Evolutionary conservation across 225 moss, liverwort and hornwort genomes (phyloP), one percentile per base, ranked within the genome.

Genomic region (Pseudoscleropodium purum): DNA sequence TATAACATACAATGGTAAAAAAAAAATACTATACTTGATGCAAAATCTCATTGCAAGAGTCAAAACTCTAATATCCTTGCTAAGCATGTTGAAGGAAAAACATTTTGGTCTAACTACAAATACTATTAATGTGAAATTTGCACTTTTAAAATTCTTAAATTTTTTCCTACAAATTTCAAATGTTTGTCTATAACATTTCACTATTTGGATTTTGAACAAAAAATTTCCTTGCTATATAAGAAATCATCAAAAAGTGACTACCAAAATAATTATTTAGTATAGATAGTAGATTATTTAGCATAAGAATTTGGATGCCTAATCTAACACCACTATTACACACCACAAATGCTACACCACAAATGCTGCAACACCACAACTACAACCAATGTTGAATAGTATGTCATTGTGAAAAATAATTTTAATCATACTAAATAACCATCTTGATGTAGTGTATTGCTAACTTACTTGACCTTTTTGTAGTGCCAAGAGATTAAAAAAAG

Each of bases 201-300:
- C 1, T 1, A 3, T 14, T 39, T 39, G 14, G 14, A 13, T 70
- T 39, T 69, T 1, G 41, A 72, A 72, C 8, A 72, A 72, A 15
- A 4, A 0, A 1, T 39, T 15, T 39, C 25, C 5, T 25, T 1
- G 0, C 1, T 41, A 2, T 1, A 41, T 4, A 26, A 72, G 15
- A 26, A 72, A 72, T 72, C 26, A 41, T 72, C 15, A 72, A 72
- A 15, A 15, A 72, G 15, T 41, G 7, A 72, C 13, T 23, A n/a
- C 68, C 2, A 20, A 11, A 37, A 37, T 37, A 5, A 3, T 37
- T 37, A 37, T 18, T 66, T 24, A 0, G 1, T 8, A 8, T 3
- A 15, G 1, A 10, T 51, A 51, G 15, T 45, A 6, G 3, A 17
- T 74, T 29, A 45, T 16, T 9, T 74, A 5, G 6, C 3, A 74